Base-by-base conservation (phyloP, 2,329 filamentous ascomycete genomes). In the Scedosporium boydii region DNA sequence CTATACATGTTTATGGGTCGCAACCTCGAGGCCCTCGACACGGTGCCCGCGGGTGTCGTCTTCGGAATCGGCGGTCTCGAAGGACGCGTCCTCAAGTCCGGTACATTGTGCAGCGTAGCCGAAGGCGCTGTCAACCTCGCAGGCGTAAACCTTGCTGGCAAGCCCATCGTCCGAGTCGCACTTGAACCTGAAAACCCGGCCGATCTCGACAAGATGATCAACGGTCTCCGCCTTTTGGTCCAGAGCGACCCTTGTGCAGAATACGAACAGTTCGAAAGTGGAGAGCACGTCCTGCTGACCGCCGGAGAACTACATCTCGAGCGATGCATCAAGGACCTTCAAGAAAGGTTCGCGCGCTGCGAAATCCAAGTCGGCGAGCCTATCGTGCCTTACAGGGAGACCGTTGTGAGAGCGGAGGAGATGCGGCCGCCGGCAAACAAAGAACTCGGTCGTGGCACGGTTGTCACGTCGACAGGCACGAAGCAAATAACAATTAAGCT, bases 1-100 rank as follows among this genome's bases (percentile, higher is more conserved):
- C 80, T 99, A 2, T 99, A 99, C 74, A 87, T 99, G 72, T 85
- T 99, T 61, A 99, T 99, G 95, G 95, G 95, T 34, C 84, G 93
- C 63, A 89, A 89, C 63, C 79, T 99, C 4, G 93, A 98, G 70
- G 83, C 88, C 1, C 82, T 99, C 0, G 83, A 85, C 16, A 89
- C 88, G 0, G 93, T 98, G 0, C 93, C 93, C 5, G 93, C 95
- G 0, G 95, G 95, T 53, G 93, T 96, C 6, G 89, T 99, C 4
- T 98, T 99, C 70, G 95, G 95, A 26, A 95, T 99, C 62, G 91
- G 88, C 38, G 95, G 95, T 1, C 83, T 99, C 1, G 93, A 95
- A 70, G 93, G 93, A 16, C 88, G 93, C 65, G 88, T 99, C n/a
- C 81, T 99, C 62, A 99, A 99, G 73, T 96, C 92, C 1, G 95